Evolutionary conservation across 2,329 filamentous ascomycete genomes (phyloP).

Genomic region (Drechslera avenae): DNA sequence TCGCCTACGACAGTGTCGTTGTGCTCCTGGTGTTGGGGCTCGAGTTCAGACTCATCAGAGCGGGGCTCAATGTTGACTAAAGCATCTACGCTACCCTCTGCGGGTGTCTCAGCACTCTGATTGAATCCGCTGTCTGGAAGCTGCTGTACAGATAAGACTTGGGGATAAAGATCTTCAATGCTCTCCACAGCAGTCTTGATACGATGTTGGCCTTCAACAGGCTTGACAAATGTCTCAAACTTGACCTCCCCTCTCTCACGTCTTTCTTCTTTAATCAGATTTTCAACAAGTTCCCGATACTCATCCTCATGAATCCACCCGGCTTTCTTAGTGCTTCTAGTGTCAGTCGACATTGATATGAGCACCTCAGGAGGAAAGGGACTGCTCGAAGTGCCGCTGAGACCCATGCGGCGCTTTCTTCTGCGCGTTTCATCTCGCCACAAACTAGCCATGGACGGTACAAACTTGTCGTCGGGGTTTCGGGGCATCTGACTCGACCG

Average conservation of each 20-base stretch:
- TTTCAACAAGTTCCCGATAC: slow-evolving; percentile 67
- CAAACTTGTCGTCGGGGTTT: slow-evolving; percentile 74
- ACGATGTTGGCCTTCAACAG: slow-evolving; percentile 57
- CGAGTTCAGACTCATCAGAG: not conserved
- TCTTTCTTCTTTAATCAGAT: slow-evolving; percentile 69
- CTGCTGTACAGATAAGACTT: slow-evolving; percentile 56
- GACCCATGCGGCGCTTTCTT: slow-evolving; percentile 72
- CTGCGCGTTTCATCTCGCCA: slow-evolving; percentile 90
- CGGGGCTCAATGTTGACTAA: not conserved
- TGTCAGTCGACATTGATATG: slow-evolving; percentile 86
- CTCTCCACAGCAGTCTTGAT: slow-evolving; percentile 83
- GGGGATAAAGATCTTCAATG: slow-evolving; percentile 83
- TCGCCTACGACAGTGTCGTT: slow-evolving; percentile 14
- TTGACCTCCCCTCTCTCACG: slow-evolving; percentile 53
- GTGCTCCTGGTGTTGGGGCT: not conserved
- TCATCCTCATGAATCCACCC: slow-evolving; percentile 94
- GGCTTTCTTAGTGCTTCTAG: slow-evolving; percentile 71
- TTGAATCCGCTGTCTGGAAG: slow-evolving; percentile 15
- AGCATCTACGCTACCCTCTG: not conserved
- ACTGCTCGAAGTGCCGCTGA: slow-evolving; percentile 67
- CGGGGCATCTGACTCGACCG: slow-evolving; percentile 61
- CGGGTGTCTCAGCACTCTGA: not conserved
- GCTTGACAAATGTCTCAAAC: slow-evolving; percentile 70
- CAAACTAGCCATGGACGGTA: slow-evolving; percentile 90
- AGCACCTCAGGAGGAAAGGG: slow-evolving; percentile 82